A percentile compares a stretch with the other conserved stretches of the same genome.
Conservation (phyloP, 2,329 filamentous ascomycete genomes). For the Alternaria infectoria region DNA sequence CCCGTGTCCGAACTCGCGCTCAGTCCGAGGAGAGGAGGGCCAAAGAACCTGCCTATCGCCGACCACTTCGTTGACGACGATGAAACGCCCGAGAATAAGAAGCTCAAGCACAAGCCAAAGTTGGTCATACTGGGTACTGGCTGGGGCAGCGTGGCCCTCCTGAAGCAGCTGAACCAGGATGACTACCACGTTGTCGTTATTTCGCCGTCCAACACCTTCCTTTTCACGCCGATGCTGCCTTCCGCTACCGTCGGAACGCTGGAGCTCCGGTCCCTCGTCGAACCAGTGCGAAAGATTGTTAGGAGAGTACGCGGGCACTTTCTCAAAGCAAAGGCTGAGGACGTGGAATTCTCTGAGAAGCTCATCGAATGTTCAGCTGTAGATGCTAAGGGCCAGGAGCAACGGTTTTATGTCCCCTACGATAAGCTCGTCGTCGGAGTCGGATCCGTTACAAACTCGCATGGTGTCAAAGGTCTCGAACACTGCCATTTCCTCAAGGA, state of each 20-base stretch:
- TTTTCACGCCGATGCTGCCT: conserved; percentile 97
- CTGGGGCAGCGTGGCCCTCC: conserved; percentile 89
- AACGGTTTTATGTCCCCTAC: conserved; percentile 91
- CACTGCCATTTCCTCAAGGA: conserved; percentile 96
- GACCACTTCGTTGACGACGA: conserved; percentile 89
- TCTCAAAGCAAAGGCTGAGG: conserved; percentile 82
- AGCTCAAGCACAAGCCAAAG: conserved; percentile 85
- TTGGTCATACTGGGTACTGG: conserved; percentile 92
- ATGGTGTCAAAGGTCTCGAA: conserved; percentile 93
- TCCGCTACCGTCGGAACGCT: conserved; percentile 96
- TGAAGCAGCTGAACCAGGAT: conserved; percentile 88
- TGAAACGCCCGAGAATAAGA: conserved; percentile 72
- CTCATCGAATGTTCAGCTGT: conserved; percentile 83
- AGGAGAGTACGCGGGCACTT: conserved; percentile 83
- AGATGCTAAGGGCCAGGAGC: conserved; percentile 73
- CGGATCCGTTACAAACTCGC: conserved; percentile 89
- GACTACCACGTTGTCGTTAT: conserved; percentile 97
- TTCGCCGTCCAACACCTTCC: conserved; percentile 93
- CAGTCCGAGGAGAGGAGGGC: conserved; percentile 80
- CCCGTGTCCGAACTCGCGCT: conserved; percentile 85
- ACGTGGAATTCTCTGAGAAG: conserved; percentile 90
- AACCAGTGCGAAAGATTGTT: conserved; percentile 88
- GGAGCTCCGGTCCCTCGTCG: conserved; percentile 87
- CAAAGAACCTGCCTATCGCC: conserved; percentile 92
- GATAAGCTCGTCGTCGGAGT: conserved; percentile 95